Conservation (phyloP, 768 basidiomycete species). For the Tricholoma saponaceum region DNA sequence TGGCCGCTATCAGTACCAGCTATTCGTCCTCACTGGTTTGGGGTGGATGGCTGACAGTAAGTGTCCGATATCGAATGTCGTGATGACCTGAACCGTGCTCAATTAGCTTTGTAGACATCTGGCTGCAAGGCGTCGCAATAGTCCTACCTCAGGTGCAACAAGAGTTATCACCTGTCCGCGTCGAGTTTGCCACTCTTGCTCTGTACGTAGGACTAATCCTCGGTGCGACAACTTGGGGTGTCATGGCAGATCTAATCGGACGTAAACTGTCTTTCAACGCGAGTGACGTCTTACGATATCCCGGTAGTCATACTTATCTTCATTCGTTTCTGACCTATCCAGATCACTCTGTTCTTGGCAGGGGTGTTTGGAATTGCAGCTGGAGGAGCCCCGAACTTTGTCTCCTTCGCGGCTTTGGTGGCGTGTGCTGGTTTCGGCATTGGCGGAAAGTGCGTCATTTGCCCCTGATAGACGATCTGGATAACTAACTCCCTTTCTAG, state of each 20-base stretch:
- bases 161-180: slow-evolving; percentile 36
- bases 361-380: slow-evolving; percentile 50
- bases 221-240: slow-evolving; percentile 46
- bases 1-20: slow-evolving; percentile 44
- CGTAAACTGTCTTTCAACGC: slow-evolving; percentile 42
- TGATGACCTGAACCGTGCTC: background rate
- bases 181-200: slow-evolving; percentile 43
- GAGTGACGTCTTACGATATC: background rate
- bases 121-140: slow-evolving; percentile 45
- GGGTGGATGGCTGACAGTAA: slow-evolving; percentile 49
- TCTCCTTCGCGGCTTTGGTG: slow-evolving; percentile 39
- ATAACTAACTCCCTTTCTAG: slow-evolving; percentile 22
- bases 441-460: slow-evolving; percentile 42
- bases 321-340: background rate
- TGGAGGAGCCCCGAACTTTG: slow-evolving; percentile 42
- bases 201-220: slow-evolving; percentile 46
- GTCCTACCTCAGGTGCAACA: slow-evolving; percentile 40
- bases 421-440: slow-evolving; percentile 47
- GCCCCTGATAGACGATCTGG: slow-evolving; percentile 18
- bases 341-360: slow-evolving; percentile 29
- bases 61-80: slow-evolving; percentile 9
- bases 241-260: slow-evolving; percentile 46
- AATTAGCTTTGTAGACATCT: slow-evolving; percentile 26
- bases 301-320: background rate
- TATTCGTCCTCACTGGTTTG: slow-evolving; percentile 42